Evolutionary conservation across 805 yeast genomes (phyloP), one percentile per base, ranked within the genome.

Genomic region (Ogataea angusta): DNA sequence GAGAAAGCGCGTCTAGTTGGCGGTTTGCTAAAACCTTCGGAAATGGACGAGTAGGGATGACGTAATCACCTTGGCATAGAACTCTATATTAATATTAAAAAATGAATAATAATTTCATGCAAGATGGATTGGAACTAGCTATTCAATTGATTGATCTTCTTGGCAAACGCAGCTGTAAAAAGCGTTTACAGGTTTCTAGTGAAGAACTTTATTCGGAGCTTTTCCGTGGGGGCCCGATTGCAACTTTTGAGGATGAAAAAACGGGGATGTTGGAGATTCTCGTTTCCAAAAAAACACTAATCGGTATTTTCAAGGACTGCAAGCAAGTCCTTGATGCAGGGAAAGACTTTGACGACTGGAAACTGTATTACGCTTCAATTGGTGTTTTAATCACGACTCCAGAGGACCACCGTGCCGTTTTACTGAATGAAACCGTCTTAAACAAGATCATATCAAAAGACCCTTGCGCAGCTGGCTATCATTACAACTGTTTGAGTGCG

Each of bases 1-100:
- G 91, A 87, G 64, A 80, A 76, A 54, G 96, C 95, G 38, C 70
- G 84, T 52, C 80, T 78, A 66, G 85, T 91, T 52, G 97, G 98
- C 55, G 99, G 99, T 36, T 73, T 91, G 61, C 70, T 93, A 59
- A 91, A 89, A 64, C 99, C 99, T 22, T 80, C 95, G 16, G 99
- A 91, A 55, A 76, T 91, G 78, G 96, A 85, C 51, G 96, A 90
- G 36, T 60, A 41, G 19, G 3, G 24, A 34, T 40, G 43, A 40
- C 26, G 38, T 30, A 18, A 40, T 32, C 37, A 23, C 13, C 18
- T 26, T 29, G 26, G 35, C 30, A 30, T 33, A 40, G 34, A 32
- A 14, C 15, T 27, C 17, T 27, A 14, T 12, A 14, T 27, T 30
- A 30, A 35, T 10, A 30, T 22, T 14, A 26, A 14, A 10, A 19